A percentile compares a stretch with the other conserved stretches of the same genome.
Evolutionary conservation across 2,329 filamentous ascomycete genomes (phyloP).

Genomic region (Penicillium janthinellum): DNA sequence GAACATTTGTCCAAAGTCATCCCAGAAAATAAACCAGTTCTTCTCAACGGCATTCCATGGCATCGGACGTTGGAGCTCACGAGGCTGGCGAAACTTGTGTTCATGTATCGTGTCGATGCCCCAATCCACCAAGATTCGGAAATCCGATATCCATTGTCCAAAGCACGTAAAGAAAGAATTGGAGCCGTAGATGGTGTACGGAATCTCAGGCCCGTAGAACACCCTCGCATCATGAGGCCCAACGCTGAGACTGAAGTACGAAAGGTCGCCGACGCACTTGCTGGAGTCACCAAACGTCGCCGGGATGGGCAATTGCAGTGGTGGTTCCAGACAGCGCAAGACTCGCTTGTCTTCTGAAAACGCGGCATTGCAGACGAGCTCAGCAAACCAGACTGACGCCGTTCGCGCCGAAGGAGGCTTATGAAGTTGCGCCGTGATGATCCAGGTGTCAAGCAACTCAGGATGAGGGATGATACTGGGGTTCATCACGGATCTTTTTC

Average conservation of each 20-base stretch:
- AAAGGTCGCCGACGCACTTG: neutral
- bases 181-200: constrained; percentile 58
- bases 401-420: constrained; percentile 45
- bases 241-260: constrained; percentile 46
- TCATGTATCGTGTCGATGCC: neutral
- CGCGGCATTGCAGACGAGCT: constrained; percentile 54
- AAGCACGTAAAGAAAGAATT: constrained; percentile 44
- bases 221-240: constrained; percentile 63
- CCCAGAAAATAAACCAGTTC: constrained; percentile 67
- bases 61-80: neutral
- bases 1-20: constrained; percentile 49
- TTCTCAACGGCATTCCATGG: constrained; percentile 56
- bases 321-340: constrained; percentile 44
- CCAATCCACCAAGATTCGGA: neutral
- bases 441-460: neutral
- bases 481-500: neutral
- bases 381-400: constrained; percentile 47
- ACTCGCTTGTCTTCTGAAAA: constrained; percentile 44
- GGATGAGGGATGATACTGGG: neutral
- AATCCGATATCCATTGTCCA: neutral
- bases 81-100: neutral
- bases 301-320: constrained; percentile 43
- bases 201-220: constrained; percentile 56
- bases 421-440: neutral
- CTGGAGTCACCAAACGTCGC: neutral